These are phyloP conservation scores for Verticillium dahliae DNA, from an alignment of 2,329 filamentous ascomycete species.

Conservation along the genomic window DNA sequence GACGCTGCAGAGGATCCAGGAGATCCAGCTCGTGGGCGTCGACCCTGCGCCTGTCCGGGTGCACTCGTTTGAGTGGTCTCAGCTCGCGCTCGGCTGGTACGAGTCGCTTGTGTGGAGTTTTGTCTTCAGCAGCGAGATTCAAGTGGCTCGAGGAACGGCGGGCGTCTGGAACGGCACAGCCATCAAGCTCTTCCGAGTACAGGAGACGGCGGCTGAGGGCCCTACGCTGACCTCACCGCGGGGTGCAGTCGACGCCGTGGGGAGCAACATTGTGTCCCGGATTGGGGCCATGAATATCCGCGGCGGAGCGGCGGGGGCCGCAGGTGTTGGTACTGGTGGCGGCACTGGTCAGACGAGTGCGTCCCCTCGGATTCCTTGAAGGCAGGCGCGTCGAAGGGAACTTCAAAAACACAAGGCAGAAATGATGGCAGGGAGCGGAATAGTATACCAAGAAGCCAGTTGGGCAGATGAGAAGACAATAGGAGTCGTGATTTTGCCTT, in stretches of 20 bases:
- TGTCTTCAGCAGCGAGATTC: slow-evolving; percentile 85
- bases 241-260: slow-evolving; percentile 88
- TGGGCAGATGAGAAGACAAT: not conserved
- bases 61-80: slow-evolving; percentile 92
- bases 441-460: not conserved
- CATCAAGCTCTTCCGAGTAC: slow-evolving; percentile 84
- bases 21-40: slow-evolving; percentile 61
- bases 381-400: not conserved
- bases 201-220: slow-evolving; percentile 73
- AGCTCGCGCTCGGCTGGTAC: slow-evolving; percentile 88
- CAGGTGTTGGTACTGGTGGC: not conserved
- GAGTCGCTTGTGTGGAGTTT: slow-evolving; percentile 92
- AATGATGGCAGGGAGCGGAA: not conserved
- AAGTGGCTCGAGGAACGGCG: slow-evolving; percentile 76
- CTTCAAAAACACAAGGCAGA: not conserved
- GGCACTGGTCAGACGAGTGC: not conserved
- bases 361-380: not conserved
- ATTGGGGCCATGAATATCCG: slow-evolving; percentile 77
- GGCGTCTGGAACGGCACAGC: slow-evolving; percentile 91
- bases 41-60: slow-evolving; percentile 70
- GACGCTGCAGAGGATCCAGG: slow-evolving; percentile 48
- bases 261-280: slow-evolving; percentile 79
- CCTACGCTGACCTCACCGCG: slow-evolving; percentile 78
- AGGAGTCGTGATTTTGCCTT: not conserved
- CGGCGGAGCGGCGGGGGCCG: slow-evolving; percentile 26